Evolutionary conservation across 2,329 filamentous ascomycete genomes (phyloP).

Genomic region (Fusarium brachygibbosum): DNA sequence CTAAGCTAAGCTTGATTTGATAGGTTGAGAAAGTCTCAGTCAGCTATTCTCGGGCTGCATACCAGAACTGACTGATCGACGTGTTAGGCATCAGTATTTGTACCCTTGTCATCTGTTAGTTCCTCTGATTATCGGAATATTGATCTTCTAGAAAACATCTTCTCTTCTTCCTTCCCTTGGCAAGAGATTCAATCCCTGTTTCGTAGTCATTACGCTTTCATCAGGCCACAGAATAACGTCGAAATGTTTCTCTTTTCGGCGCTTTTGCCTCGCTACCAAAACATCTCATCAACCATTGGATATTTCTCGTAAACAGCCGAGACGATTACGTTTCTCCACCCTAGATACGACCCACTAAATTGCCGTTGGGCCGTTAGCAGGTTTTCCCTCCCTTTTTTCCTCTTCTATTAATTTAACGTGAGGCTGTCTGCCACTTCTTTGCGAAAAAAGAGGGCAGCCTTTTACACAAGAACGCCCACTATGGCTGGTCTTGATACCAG

Average conservation of each 20-base stretch:
- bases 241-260: slow-evolving; percentile 14
- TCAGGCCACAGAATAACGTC: neutral
- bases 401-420: neutral
- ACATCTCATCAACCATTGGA: neutral
- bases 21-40: slow-evolving; percentile 5
- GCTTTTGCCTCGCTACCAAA: slow-evolving; percentile 1
- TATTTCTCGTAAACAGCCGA: neutral
- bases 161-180: slow-evolving; percentile 3
- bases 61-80: neutral
- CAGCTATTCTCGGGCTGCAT: slow-evolving; percentile 6
- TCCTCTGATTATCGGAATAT: neutral
- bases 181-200: neutral
- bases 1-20: neutral
- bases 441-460: no score
- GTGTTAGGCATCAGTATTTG: slow-evolving; percentile 27
- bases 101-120: neutral
- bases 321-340: neutral
- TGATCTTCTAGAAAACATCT: slow-evolving; percentile 22
- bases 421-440: slow-evolving; percentile 2
- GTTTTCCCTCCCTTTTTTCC: neutral
- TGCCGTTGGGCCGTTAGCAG: neutral
- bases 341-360: neutral
- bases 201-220: neutral
- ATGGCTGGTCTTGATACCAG: slow-evolving; percentile 43
- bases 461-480: neutral